Conservation (phyloP, 805 yeast species). For the Wickerhamomyces bovis region DNA sequence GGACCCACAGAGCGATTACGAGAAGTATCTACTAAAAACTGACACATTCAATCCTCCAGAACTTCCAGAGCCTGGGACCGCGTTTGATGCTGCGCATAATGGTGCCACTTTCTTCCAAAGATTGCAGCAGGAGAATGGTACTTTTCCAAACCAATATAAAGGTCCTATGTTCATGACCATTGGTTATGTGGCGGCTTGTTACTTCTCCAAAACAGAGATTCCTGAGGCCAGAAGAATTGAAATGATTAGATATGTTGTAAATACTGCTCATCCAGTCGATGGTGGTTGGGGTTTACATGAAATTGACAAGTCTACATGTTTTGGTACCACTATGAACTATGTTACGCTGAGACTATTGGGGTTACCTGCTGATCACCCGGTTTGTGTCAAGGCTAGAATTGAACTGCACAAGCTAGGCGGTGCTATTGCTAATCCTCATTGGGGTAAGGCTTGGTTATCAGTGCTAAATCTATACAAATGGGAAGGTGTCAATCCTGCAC, state of each 20-base stretch:
- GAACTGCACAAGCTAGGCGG: conserved; percentile 78
- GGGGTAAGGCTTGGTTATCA: conserved; percentile 95
- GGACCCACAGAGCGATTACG: conserved; percentile 49
- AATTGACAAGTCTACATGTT: conserved; percentile 88
- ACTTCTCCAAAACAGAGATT: conserved; percentile 62
- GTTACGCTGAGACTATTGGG: conserved; percentile 79
- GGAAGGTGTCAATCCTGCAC: conserved; percentile 98
- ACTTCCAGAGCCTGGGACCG: conserved; percentile 32
- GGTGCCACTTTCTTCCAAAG: conserved; percentile 65
- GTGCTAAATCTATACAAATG: conserved; percentile 76
- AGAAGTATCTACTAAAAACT: conserved; percentile 47
- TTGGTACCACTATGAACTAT: conserved; percentile 89
- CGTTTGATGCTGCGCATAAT: conserved; percentile 59
- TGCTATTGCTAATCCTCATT: conserved; percentile 85
- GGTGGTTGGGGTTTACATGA: conserved; percentile 99
- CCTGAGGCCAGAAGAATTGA: conserved; percentile 63
- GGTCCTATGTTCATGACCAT: conserved; percentile 98
- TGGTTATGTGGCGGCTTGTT: conserved; percentile 74
- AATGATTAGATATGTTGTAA: conserved; percentile 79
- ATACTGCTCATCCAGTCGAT: conserved; percentile 92
- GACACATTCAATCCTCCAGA: conserved; percentile 33
- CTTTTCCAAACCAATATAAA: conserved; percentile 86
- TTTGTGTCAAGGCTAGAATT: conserved; percentile 65
- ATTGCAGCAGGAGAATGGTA: conserved; percentile 80
- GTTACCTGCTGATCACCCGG: conserved; percentile 64